Percentiles rank a stretch among this genome's conserved stretches.
phyloP scores from a whole-genome alignment of 1,139 yeast species.

The Meyerozyma carpophila region DNA sequence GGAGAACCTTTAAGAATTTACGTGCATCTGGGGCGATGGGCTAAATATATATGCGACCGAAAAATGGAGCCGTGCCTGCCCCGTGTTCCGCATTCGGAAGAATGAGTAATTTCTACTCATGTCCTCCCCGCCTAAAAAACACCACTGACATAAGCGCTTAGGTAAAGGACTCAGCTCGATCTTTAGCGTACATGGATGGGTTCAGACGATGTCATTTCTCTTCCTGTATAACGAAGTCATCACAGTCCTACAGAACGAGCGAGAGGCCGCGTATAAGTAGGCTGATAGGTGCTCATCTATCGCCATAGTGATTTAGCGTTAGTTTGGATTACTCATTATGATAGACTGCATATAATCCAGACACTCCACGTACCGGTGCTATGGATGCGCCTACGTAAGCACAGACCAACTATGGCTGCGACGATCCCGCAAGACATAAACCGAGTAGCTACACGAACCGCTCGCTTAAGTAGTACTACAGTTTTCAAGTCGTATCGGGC shows the following conservation, averaged over 20 bases:
- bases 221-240: neutral
- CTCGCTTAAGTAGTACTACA: too few relatives aligned
- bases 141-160: neutral
- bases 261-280: neutral
- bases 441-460: too few relatives aligned
- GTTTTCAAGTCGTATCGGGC: too few relatives aligned
- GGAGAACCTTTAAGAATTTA: neutral
- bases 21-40: neutral
- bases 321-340: neutral
- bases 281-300: neutral
- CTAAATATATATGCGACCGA: neutral
- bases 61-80: neutral
- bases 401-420: too few relatives aligned
- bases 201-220: constrained; percentile 1
- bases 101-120: constrained; percentile 1
- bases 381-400: too few relatives aligned
- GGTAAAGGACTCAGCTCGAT: neutral
- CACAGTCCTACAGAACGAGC: neutral
- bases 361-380: too few relatives aligned
- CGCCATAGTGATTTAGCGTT: neutral
- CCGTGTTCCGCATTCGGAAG: neutral
- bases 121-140: neutral
- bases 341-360: neutral
- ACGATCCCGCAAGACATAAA: too few relatives aligned
- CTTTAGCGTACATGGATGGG: neutral